phyloP scores from a whole-genome alignment of 2,329 filamentous ascomycete species.

The Hypoxylon sp. region DNA sequence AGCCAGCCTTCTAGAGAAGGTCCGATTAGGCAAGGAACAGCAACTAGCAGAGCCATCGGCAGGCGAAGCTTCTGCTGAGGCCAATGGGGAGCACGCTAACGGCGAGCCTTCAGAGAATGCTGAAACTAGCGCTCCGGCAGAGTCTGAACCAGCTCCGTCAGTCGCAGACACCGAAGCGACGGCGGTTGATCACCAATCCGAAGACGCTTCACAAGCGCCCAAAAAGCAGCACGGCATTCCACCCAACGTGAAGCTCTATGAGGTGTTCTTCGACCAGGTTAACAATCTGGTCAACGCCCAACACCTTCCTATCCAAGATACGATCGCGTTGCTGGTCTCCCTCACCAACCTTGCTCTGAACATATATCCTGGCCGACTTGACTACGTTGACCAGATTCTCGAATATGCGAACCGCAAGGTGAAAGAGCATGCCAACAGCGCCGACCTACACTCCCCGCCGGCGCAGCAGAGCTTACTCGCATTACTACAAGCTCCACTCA shows the following conservation, averaged over 20 bases:
- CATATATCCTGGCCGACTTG: conserved; percentile 90
- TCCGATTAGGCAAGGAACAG: conserved; percentile 72
- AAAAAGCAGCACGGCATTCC: conserved; percentile 65
- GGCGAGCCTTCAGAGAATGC: conserved; percentile 48
- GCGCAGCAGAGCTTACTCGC: conserved; percentile 90
- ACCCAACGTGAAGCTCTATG: conserved; percentile 86
- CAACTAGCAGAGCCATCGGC: conserved; percentile 40
- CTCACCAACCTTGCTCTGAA: conserved; percentile 92
- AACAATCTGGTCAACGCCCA: conserved; percentile 92
- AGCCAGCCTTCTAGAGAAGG: conserved; percentile 76
- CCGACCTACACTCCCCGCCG: conserved; percentile 88
- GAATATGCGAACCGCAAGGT: conserved; percentile 89
- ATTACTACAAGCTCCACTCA: conserved; percentile 88
- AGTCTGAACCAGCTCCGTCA: conserved; percentile 49
- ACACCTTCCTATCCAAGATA: conserved; percentile 91
- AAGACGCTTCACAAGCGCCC: conserved; percentile 36
- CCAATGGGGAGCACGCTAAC: conserved; percentile 48
- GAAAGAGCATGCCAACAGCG: conserved; percentile 87
- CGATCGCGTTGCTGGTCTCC: conserved; percentile 91
- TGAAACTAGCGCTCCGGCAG: conserved; percentile 44
- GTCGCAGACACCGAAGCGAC: conserved; percentile 57
- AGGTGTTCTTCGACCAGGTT: conserved; percentile 97
- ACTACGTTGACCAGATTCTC: conserved; percentile 95
- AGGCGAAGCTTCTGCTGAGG: conserved; percentile 46
- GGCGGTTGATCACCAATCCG: conserved; percentile 54